Conservation (phyloP, 139 green algal genomes). For the Nannochloris sp. region DNA sequence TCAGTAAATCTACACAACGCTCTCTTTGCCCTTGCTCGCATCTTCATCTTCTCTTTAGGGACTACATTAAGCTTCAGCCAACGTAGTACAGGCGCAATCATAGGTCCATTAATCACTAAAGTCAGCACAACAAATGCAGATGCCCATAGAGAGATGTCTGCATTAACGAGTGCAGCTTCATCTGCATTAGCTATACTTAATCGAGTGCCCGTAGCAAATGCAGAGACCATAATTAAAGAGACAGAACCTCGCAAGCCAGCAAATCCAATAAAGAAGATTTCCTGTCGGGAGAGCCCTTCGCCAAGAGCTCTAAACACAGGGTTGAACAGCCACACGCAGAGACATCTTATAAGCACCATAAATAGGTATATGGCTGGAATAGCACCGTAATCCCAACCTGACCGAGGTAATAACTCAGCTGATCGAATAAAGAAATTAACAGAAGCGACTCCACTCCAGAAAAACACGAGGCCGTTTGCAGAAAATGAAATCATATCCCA, state of each 20-base stretch:
- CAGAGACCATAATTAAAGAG: conserved; percentile 72
- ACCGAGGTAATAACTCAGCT: conserved; percentile 4
- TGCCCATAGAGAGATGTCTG: conserved; percentile 66
- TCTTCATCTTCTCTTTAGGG: conserved; percentile 9
- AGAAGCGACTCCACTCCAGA: conserved; percentile 62
- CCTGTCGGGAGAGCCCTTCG: conserved; percentile 27
- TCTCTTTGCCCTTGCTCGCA: conserved; percentile 42
- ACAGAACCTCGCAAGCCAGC: conserved; percentile 67
- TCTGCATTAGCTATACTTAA: background rate
- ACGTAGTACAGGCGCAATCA: conserved; percentile 30
- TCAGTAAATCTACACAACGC: conserved; percentile 51
- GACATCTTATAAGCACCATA: conserved; percentile 38
- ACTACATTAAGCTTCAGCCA: conserved; percentile 18
- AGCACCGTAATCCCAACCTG: conserved; percentile 14
- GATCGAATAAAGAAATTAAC: conserved; percentile 73
- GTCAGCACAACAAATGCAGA: conserved; percentile 74
- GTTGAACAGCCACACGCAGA: conserved; percentile 31
- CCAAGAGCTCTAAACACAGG: conserved; percentile 16
- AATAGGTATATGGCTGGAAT: conserved; percentile 46
- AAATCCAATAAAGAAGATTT: conserved; percentile 55
- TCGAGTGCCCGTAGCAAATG: conserved; percentile 28
- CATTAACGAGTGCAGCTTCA: conserved; percentile 18
- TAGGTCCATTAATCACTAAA: conserved; percentile 72
- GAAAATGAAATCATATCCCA: conserved; percentile 45
- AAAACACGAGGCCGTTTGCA: conserved; percentile 76